Evolutionary conservation across 192 early-diverging fungal species (phyloP), one percentile per base, ranked within the genome.

Genomic region (Backusella morwellensis): DNA sequence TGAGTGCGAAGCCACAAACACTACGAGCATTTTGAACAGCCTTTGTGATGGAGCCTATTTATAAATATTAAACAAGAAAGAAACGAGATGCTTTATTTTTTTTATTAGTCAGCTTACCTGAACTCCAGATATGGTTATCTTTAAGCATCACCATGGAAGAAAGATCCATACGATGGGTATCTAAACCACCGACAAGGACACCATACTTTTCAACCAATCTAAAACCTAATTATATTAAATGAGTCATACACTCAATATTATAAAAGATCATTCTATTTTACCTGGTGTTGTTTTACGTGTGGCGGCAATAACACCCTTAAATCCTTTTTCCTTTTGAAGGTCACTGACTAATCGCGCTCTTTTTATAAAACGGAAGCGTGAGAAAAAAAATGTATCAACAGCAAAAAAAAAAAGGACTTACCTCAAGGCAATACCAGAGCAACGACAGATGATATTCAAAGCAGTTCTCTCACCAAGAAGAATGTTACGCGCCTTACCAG

Each of bases 111-210:
- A n/a, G 11, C 8, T 40, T 83, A 85, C 84, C 92, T 50, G 89
- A 90, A 71, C 90, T 90, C 97, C 97, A 99, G 73, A 99, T 92
- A 77, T 99, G 98, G 86, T 99, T 98, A 86, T 99, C 98, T 84
- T 99, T 99, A 67, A 99, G 88, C 98, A 99, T 99, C 70, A 99
- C 93, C 96, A 98, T 97, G 17, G 95, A 91, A 4, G 96, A 97
- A 68, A 99, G 87, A 83, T 98, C 96, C 90, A 95, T 93, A 47
- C 98, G 96, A 82, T 99, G 98, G 0, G 95, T 97, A 80, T 99
- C 98, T 59, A 95, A 92, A 42, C 98, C 98, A 44, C 98, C 98
- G 23, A 99, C 96, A 26, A 96, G 85, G 90, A 97, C 96, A 34
- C 95, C 98, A 82, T 99, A 99, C 79, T 99, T 99, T 81, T 99